A percentile compares a stretch with the other conserved stretches of the same genome.
These are phyloP conservation scores for Fusarium virguliforme DNA, from an alignment of 2,329 filamentous ascomycete species.

Conservation along the genomic window DNA sequence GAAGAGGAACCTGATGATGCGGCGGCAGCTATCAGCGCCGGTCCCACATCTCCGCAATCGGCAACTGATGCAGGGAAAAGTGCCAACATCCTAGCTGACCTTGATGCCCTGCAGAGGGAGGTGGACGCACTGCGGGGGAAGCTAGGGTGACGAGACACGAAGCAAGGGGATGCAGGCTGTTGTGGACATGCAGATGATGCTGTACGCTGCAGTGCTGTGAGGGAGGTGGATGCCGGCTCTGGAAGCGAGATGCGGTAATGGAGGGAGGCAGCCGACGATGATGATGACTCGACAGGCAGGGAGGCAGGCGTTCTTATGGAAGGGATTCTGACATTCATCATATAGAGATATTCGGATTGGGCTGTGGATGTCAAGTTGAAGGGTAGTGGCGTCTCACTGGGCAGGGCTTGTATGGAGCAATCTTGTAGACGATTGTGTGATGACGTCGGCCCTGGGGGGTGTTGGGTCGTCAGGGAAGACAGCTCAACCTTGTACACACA, in stretches of 20 bases:
- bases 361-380: slow-evolving; percentile 18
- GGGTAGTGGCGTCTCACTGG: slow-evolving; percentile 18
- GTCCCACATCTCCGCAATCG: slow-evolving; percentile 38
- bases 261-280: slow-evolving; percentile 19
- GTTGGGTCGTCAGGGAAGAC: slow-evolving; percentile 24
- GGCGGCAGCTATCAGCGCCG: slow-evolving; percentile 26
- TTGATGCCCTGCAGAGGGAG: slow-evolving; percentile 80
- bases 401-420: slow-evolving; percentile 32
- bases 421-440: slow-evolving; percentile 42
- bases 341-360: slow-evolving; percentile 40
- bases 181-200: slow-evolving; percentile 16
- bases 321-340: slow-evolving; percentile 29
- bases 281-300: slow-evolving; percentile 31
- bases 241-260: slow-evolving; percentile 24
- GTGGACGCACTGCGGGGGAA: slow-evolving; percentile 75
- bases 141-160: slow-evolving; percentile 45
- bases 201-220: slow-evolving; percentile 32
- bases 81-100: slow-evolving; percentile 78
- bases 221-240: slow-evolving; percentile 23
- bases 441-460: slow-evolving; percentile 35
- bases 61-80: slow-evolving; percentile 55
- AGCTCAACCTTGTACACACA: slow-evolving; percentile 21
- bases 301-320: slow-evolving; percentile 42
- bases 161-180: slow-evolving; percentile 4
- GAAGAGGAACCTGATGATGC: slow-evolving; percentile 35